Evolutionary conservation across 2,329 filamentous ascomycete genomes (phyloP).

Genomic region (Clarireedia homoeocarpa): DNA sequence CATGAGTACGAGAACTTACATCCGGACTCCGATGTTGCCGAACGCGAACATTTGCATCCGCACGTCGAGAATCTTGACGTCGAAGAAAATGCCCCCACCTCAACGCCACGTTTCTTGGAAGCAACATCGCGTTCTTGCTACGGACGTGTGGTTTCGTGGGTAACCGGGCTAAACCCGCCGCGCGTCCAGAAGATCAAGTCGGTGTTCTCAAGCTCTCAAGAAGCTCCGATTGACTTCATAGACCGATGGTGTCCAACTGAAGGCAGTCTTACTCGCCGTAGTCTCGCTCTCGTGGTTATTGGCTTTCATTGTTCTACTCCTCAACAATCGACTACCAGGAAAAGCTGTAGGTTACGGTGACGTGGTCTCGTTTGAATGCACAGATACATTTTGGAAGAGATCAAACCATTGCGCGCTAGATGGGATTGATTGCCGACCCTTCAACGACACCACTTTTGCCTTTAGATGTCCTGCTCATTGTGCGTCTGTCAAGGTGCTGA

Average conservation of each 20-base stretch:
- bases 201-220: constrained; percentile 58
- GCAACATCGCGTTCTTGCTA: constrained; percentile 39
- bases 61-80: too few relatives aligned
- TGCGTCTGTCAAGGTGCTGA: constrained; percentile 54
- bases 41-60: too few relatives aligned
- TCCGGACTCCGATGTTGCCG: too few relatives aligned
- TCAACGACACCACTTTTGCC: constrained; percentile 59
- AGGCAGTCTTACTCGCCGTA: constrained; percentile 46
- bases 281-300: constrained; percentile 62
- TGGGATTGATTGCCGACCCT: constrained; percentile 67
- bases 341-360: constrained; percentile 28
- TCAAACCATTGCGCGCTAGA: constrained; percentile 69
- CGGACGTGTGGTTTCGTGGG: constrained; percentile 41
- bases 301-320: constrained; percentile 54
- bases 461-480: constrained; percentile 73
- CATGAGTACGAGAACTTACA: too few relatives aligned
- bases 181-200: constrained; percentile 46
- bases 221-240: constrained; percentile 55
- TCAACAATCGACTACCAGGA: constrained; percentile 59
- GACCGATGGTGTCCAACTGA: constrained; percentile 56
- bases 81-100: constrained; percentile 24
- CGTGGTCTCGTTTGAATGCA: constrained; percentile 45
- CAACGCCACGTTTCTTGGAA: constrained; percentile 52
- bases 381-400: constrained; percentile 59
- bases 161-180: constrained; percentile 47